Base-by-base conservation (phyloP, 371 early-diverging fungal genomes). In the Mucor saturninus region DNA sequence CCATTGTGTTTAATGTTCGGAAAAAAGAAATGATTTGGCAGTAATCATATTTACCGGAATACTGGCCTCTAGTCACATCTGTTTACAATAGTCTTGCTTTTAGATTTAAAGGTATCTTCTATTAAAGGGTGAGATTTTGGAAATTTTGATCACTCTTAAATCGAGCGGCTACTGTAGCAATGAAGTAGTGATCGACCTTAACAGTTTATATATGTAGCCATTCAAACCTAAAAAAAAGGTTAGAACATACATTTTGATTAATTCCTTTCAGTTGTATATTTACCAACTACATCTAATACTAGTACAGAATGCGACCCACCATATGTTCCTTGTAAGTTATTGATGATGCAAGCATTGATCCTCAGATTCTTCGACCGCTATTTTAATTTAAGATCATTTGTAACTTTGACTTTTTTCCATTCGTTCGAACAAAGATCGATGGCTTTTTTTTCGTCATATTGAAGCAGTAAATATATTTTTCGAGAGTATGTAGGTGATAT, bases 281-380 rank as follows among this genome's bases (percentile, higher is more conserved):
- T 38, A 62, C 62, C 62, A 28, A 62, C 48, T 37, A 62, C 35
- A 49, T 62, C 49, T 21, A 62, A 37, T 55, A 55, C 62, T 37
- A 62, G 49, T 14, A 62, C 29, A 48, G 62, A 54, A 46, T 21
- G 55, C 39, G 38, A 54, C 5, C 13, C 40, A 40, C 52, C 63
- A 56, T 50, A 56, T 40, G 30, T 30, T 50, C 50, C 56, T 40
- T 56, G 50, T 31, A 56, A 14, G 15, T 30, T 56, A 45, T 56
- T 63, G 9, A 56, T 56, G 7, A 49, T 56, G 26, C 51, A 63
- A 39, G 56, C 35, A 51, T 56, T 63, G 2, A 63, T 15, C 54
- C 54, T 38, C 53, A 57, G 8, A 43, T 64, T 64, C 30, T 57
- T 57, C 30, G 56, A 56, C 21, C 56, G 63, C 52, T 62, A 51